Percentiles rank a stretch among this genome's conserved stretches.
Evolutionary conservation across 495 filamentous ascomycete genomes (phyloP).

Genomic region (Daldinia decipiens): DNA sequence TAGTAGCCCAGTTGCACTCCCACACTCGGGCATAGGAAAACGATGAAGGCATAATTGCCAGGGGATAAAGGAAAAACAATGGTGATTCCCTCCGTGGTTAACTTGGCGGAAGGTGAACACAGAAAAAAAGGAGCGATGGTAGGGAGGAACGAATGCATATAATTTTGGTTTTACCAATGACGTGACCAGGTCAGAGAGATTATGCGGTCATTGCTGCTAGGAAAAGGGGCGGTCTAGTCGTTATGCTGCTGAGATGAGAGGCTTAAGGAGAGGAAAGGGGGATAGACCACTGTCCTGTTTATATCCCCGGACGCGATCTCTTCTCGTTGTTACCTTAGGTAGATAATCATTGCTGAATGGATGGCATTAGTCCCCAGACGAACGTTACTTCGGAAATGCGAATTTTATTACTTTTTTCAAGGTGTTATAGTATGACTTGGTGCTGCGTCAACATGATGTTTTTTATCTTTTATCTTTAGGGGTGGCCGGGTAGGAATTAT

Average conservation of each 20-base stretch:
- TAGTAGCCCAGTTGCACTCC: conserved; percentile 16
- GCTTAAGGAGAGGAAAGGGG: conserved; percentile 19
- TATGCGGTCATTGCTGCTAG: conserved; percentile 7
- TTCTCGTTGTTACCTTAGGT: conserved; percentile 27
- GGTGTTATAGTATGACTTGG: background rate
- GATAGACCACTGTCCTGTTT: conserved; percentile 35
- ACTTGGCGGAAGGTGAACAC: conserved; percentile 6
- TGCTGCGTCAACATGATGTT: background rate
- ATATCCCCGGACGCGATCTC: conserved; percentile 34
- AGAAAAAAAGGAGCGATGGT: conserved; percentile 19
- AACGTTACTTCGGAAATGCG: background rate
- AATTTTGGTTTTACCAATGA: conserved; percentile 22
- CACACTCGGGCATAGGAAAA: conserved; percentile 4
- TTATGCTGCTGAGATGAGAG: background rate
- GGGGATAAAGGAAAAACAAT: background rate
- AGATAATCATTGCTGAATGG: conserved; percentile 28
- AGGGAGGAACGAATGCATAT: conserved; percentile 36
- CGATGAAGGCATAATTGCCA: conserved; percentile 13
- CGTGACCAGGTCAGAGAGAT: background rate
- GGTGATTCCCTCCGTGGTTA: background rate
- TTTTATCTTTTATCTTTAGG: background rate
- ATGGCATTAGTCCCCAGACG: conserved; percentile 12
- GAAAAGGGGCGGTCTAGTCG: conserved; percentile 27
- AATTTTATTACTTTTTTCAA: conserved; percentile 1
- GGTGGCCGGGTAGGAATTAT: background rate